Evolutionary conservation across 2,329 filamentous ascomycete genomes (phyloP).

Genomic region (Falciphora oryzae): DNA sequence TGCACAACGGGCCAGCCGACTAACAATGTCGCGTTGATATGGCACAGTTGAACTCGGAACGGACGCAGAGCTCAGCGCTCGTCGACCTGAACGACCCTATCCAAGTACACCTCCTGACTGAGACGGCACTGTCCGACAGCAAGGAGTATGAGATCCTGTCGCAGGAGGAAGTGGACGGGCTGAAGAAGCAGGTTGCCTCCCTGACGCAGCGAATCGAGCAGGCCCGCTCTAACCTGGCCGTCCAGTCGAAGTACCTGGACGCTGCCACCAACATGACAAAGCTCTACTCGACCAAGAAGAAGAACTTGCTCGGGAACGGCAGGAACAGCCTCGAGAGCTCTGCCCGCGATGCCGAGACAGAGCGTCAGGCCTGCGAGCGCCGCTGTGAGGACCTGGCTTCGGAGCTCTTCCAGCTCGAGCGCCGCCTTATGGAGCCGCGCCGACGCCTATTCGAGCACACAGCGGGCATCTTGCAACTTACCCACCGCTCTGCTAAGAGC

Average conservation of each 20-base stretch:
- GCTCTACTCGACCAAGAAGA: conserved; percentile 62
- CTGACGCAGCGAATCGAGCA: conserved; percentile 74
- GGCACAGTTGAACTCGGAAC: conserved; percentile 42
- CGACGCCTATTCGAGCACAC: conserved; percentile 80
- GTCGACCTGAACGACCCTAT: conserved; percentile 66
- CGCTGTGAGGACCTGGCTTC: conserved; percentile 81
- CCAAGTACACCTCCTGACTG: conserved; percentile 84
- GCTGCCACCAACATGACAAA: conserved; percentile 81
- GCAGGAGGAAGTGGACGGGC: conserved; percentile 81
- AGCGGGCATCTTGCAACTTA: conserved; percentile 84
- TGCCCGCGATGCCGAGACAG: conserved; percentile 61
- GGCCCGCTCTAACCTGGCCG: conserved; percentile 72
- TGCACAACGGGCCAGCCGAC: not conserved
- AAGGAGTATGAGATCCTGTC: conserved; percentile 78
- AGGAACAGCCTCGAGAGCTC: conserved; percentile 41
- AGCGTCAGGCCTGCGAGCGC: conserved; percentile 66
- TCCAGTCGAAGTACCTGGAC: conserved; percentile 92
- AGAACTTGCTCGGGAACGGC: conserved; percentile 41
- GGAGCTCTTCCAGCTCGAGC: conserved; percentile 76
- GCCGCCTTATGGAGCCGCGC: conserved; percentile 68
- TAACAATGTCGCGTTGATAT: not conserved
- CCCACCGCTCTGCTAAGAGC: conserved; percentile 68
- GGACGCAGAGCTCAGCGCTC: conserved; percentile 48
- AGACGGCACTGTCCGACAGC: conserved; percentile 88
- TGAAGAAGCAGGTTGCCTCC: conserved; percentile 80